Percentiles rank a stretch among this genome's conserved stretches.
Evolutionary conservation across 805 yeast genomes (phyloP).

Genomic region (Saccharomycopsis babjevae): DNA sequence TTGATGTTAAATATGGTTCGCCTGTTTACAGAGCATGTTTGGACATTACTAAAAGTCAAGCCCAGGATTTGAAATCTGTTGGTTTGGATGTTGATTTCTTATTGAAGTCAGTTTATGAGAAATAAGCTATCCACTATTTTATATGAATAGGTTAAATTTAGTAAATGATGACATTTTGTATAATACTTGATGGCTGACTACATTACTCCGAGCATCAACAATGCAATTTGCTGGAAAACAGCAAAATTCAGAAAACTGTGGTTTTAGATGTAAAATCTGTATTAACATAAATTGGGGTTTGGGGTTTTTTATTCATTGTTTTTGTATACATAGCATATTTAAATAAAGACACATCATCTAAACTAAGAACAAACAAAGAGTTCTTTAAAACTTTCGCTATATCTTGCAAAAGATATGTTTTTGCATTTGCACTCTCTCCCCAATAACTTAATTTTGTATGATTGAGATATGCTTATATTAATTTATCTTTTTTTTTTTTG

Average conservation of each 20-base stretch:
- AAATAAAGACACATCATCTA: background rate
- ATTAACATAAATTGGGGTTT: background rate
- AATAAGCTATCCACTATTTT: background rate
- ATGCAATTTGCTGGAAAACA: too few relatives aligned
- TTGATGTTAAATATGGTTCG: constrained; percentile 47
- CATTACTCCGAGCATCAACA: too few relatives aligned
- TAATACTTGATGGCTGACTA: too few relatives aligned
- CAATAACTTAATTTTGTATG: background rate
- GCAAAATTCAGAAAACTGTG: background rate
- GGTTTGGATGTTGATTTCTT: constrained; percentile 72
- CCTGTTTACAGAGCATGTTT: constrained; percentile 46
- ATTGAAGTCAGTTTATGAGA: constrained; percentile 28
- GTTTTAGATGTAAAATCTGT: background rate
- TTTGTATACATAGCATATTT: background rate
- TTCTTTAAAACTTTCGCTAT: background rate
- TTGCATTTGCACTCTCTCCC: background rate
- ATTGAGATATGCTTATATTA: background rate
- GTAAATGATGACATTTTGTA: too few relatives aligned
- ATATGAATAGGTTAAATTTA: too few relatives aligned
- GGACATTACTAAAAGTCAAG: constrained; percentile 45
- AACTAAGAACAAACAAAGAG: background rate
- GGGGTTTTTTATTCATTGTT: background rate
- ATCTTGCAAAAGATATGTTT: background rate
- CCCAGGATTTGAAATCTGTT: constrained; percentile 46
- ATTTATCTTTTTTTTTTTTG: background rate